A percentile compares a stretch with the other conserved stretches of the same genome.
phyloP scores from a whole-genome alignment of 768 basidiomycete species.

The Chalciporus piperatus region DNA sequence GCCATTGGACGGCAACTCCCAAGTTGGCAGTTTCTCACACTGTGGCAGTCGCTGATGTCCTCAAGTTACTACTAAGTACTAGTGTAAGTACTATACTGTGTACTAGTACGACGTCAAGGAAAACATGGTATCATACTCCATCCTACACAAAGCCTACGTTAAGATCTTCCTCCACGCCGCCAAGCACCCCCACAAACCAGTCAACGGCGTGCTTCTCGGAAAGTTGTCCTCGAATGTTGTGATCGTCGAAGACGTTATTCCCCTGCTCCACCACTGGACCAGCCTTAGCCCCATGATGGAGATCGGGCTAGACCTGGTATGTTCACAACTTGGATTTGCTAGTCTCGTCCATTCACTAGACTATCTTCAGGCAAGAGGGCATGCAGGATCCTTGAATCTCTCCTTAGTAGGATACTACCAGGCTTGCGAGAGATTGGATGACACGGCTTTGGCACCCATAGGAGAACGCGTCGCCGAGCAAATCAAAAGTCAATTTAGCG shows the following conservation, averaged over 20 bases:
- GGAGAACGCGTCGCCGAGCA: conserved; percentile 61
- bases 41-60: no score
- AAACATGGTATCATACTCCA: conserved; percentile 43
- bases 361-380: conserved; percentile 48
- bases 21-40: no score
- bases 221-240: conserved; percentile 39
- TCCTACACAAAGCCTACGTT: conserved; percentile 63
- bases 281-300: conserved; percentile 85
- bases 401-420: conserved; percentile 74
- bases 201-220: conserved; percentile 78
- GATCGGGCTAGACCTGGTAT: conserved; percentile 73
- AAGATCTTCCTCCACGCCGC: conserved; percentile 78
- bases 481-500: conserved; percentile 50
- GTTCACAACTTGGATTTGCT: conserved; percentile 18
- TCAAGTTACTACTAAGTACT: no score
- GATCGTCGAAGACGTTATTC: conserved; percentile 62
- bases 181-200: conserved; percentile 71
- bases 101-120: no score
- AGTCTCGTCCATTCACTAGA: conserved; percentile 1
- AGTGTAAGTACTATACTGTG: no score
- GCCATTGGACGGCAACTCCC: no score
- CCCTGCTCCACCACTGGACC: conserved; percentile 84
- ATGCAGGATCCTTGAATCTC: conserved; percentile 53
- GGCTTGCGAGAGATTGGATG: conserved; percentile 62
- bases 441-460: conserved; percentile 58